Percentiles rank a stretch among this genome's conserved stretches.
Evolutionary conservation across 2,329 filamentous ascomycete species (phyloP).

Genomic region (Stachybotrys chlorohalonatus): DNA sequence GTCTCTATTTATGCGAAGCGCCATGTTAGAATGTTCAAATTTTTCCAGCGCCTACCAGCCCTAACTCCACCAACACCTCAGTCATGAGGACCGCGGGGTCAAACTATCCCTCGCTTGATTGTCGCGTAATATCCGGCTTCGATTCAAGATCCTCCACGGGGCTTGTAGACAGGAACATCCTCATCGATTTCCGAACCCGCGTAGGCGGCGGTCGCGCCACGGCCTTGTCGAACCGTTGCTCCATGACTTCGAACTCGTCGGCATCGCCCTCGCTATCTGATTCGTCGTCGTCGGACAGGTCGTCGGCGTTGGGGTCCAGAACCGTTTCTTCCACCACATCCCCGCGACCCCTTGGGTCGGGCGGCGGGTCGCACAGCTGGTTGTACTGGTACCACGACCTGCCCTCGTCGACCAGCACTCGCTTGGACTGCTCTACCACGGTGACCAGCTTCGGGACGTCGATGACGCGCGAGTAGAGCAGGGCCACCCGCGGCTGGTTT

Average conservation of each 20-base stretch:
- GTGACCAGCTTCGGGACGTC: constrained; percentile 59
- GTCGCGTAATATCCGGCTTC: constrained; percentile 35
- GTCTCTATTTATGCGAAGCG: neutral
- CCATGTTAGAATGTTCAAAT: neutral
- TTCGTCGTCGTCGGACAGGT: constrained; percentile 6
- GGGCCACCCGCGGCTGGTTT: constrained; percentile 23
- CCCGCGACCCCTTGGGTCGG: constrained; percentile 18
- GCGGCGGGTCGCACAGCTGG: constrained; percentile 39
- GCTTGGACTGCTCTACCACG: constrained; percentile 57
- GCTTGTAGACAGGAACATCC: constrained; percentile 46
- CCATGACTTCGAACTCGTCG: constrained; percentile 48
- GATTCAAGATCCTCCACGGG: constrained; percentile 46
- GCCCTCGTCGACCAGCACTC: constrained; percentile 38
- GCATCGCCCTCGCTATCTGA: constrained; percentile 30
- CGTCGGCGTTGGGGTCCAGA: constrained; percentile 16
- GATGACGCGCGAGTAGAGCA: constrained; percentile 40
- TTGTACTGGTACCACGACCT: constrained; percentile 49
- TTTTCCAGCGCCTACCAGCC: neutral
- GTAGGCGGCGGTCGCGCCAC: constrained; percentile 35
- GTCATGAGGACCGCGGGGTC: neutral
- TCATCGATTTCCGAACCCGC: constrained; percentile 44
- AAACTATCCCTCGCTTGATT: constrained; percentile 27
- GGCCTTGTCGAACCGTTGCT: constrained; percentile 46
- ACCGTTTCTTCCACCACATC: constrained; percentile 34
- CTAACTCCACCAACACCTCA: too few relatives aligned